These are phyloP conservation scores for Suhomyces coccinellae DNA, from an alignment of 1,139 yeast species.

Conservation along the genomic window DNA sequence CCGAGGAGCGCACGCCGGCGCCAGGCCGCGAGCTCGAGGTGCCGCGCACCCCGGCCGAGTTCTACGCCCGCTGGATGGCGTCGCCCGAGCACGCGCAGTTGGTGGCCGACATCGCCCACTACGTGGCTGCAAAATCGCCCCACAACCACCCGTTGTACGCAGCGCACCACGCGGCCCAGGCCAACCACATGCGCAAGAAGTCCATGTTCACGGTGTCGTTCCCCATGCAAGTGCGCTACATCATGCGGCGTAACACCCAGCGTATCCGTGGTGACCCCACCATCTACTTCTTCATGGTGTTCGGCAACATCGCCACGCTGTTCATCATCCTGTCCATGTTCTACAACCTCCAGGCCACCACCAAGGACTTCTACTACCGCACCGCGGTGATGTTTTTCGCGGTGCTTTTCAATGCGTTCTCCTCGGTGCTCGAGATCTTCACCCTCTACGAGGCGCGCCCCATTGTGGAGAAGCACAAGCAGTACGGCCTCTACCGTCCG, in stretches of 20 bases:
- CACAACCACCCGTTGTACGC: slow-evolving; percentile 33
- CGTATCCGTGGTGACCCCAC: slow-evolving; percentile 68
- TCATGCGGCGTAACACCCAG: slow-evolving; percentile 61
- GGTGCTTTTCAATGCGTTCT: slow-evolving; percentile 72
- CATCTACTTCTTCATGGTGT: slow-evolving; percentile 56
- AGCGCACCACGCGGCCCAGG: slow-evolving; percentile 59
- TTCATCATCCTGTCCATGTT: slow-evolving; percentile 73
- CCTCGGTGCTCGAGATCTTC: slow-evolving; percentile 72
- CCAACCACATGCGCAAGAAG: slow-evolving; percentile 51
- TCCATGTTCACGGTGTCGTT: slow-evolving; percentile 70
- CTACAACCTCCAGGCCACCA: slow-evolving; percentile 51
- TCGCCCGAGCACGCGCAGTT: slow-evolving; percentile 51
- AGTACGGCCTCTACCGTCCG: slow-evolving; percentile 74
- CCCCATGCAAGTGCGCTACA: slow-evolving; percentile 61
- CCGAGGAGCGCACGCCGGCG: slow-evolving; percentile 45
- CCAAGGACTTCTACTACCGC: slow-evolving; percentile 59
- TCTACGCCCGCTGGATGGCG: slow-evolving; percentile 62
- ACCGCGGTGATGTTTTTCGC: slow-evolving; percentile 78
- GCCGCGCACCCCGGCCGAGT: slow-evolving; percentile 70
- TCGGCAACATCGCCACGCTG: slow-evolving; percentile 71
- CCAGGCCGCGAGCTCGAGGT: slow-evolving; percentile 58
- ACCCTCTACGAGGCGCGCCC: slow-evolving; percentile 69
- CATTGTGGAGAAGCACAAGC: slow-evolving; percentile 76
- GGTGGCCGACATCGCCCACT: slow-evolving; percentile 31
- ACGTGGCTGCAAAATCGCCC: slow-evolving; percentile 22